Conservation (phyloP, 2,329 filamentous ascomycete genomes). For the Pseudogymnoascus sp. region DNA sequence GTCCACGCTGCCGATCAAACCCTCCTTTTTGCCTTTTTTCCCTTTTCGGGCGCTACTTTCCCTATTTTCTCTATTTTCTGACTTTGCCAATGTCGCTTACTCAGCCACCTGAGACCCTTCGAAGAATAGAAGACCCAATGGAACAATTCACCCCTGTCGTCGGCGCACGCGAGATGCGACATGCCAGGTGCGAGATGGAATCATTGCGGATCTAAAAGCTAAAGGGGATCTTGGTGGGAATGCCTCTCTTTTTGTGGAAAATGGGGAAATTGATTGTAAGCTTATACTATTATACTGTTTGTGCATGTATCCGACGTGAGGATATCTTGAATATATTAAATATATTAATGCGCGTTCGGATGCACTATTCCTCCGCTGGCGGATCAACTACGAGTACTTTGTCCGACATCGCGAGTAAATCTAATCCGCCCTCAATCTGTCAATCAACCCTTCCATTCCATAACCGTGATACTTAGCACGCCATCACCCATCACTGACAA, state of each 20-base stretch:
- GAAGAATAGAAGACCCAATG: neutral
- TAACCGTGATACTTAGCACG: neutral
- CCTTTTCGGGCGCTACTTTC: neutral
- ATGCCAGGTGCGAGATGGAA: no score
- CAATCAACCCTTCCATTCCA: neutral
- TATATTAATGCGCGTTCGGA: neutral
- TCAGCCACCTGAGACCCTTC: neutral
- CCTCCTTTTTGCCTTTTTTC: neutral
- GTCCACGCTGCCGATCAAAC: constrained; percentile 1
- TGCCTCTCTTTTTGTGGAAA: neutral
- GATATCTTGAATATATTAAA: neutral
- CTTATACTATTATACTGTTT: neutral
- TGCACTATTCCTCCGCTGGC: neutral
- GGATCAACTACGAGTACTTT: neutral
- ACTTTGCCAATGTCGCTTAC: neutral
- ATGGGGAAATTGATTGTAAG: neutral
- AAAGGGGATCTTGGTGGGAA: neutral
- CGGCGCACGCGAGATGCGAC: neutral
- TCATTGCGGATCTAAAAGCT: neutral
- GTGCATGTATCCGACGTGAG: neutral
- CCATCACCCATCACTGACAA: neutral
- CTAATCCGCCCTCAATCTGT: neutral
- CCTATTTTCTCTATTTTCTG: neutral
- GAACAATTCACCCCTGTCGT: constrained; percentile 7
- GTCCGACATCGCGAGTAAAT: neutral